Evolutionary conservation across 139 green algal species (phyloP).

Genomic region (Spirogloea muscicola): DNA sequence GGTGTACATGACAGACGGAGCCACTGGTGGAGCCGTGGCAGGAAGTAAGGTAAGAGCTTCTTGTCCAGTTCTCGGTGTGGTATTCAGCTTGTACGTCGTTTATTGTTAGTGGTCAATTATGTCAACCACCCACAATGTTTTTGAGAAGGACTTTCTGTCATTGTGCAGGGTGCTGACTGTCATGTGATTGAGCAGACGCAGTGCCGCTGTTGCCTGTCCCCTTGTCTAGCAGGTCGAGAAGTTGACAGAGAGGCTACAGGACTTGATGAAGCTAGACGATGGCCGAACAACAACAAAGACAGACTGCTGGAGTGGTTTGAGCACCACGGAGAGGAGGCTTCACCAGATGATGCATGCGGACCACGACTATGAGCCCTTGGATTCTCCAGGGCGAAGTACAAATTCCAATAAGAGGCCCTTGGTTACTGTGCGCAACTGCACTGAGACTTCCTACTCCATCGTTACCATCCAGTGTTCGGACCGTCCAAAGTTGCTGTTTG

Average conservation of each 20-base stretch:
- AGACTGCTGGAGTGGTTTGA: neutral
- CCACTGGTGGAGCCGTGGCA: neutral
- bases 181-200: neutral
- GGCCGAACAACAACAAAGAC: neutral
- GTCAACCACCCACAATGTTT: neutral
- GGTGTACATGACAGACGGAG: constrained; percentile 18
- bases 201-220: neutral
- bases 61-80: no score
- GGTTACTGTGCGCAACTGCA: constrained; percentile 5
- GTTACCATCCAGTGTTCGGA: constrained; percentile 80
- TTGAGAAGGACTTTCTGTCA: neutral
- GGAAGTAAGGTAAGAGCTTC: neutral
- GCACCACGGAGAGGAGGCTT: constrained; percentile 68
- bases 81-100: no score
- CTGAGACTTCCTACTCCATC: constrained; percentile 23
- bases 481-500: constrained; percentile 84
- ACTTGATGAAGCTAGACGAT: constrained; percentile 2
- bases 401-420: neutral
- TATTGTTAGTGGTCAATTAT: no score
- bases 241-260: neutral
- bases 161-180: neutral
- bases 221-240: neutral
- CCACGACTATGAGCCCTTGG: neutral
- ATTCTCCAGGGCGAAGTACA: neutral
- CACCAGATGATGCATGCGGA: constrained; percentile 78